Evolutionary conservation across 495 filamentous ascomycete genomes (phyloP).

Genomic region (Lepidopterella palustris): DNA sequence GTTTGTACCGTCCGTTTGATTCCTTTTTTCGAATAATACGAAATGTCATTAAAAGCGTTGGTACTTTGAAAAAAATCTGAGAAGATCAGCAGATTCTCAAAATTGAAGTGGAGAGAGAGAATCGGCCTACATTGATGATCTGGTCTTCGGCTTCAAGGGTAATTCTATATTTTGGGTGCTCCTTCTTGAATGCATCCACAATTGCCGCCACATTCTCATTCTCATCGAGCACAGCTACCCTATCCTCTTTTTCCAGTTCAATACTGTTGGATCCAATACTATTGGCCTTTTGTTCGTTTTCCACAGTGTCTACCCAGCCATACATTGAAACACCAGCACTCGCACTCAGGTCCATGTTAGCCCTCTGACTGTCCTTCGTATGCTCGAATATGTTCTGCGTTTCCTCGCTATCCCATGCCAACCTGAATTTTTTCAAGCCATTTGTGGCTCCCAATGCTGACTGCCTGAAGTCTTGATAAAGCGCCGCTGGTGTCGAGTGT

Average conservation of each 20-base stretch:
- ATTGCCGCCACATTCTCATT: slow-evolving; percentile 1
- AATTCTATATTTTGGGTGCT: slow-evolving; percentile 12
- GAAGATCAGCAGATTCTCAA: background rate
- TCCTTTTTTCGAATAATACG: slow-evolving; percentile 14
- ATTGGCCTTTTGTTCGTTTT: background rate
- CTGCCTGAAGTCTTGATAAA: slow-evolving; percentile 22
- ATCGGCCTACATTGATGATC: slow-evolving; percentile 5
- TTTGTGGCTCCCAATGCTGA: slow-evolving; percentile 8
- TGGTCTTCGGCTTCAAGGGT: slow-evolving; percentile 9
- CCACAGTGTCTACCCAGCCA: slow-evolving; percentile 17
- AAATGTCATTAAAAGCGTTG: slow-evolving; percentile 13
- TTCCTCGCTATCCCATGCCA: slow-evolving; percentile 16
- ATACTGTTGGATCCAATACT: background rate
- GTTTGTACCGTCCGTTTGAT: slow-evolving; percentile 14
- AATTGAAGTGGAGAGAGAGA: background rate
- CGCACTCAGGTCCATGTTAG: slow-evolving; percentile 10
- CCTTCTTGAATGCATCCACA: slow-evolving; percentile 10
- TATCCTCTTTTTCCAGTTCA: background rate
- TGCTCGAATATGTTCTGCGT: slow-evolving; percentile 16
- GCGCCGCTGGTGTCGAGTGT: slow-evolving; percentile 1
- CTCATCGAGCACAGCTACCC: background rate
- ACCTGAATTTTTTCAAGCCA: slow-evolving; percentile 18
- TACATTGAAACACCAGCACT: slow-evolving; percentile 10
- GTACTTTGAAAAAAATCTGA: slow-evolving; percentile 14
- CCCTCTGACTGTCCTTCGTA: slow-evolving; percentile 12